Base-by-base conservation (phyloP, 148 eudicot genomes). In the Cornus florida region DNA sequence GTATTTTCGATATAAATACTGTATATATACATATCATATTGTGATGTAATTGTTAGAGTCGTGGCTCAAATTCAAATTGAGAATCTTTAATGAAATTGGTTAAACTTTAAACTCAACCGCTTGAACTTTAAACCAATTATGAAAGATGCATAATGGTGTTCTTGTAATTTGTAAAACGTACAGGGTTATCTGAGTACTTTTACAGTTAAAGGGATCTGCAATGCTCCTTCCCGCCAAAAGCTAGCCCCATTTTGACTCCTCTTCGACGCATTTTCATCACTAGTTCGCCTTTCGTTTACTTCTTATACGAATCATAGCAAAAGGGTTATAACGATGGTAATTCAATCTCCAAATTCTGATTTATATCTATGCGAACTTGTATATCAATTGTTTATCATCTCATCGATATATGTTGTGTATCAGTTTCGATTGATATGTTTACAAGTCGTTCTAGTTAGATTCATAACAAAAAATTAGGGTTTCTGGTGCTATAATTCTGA, bases 201-300 rank as follows among this genome's bases (percentile, higher is more conserved):
- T 60, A 14, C 65, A 19, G 19, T 48, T 7, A 57, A 57, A 19
- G 4, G 19, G 8, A 28, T 6, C 22, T 19, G 3, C 5, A 28
- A 74, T 57, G 32, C 4, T 0, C 8, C 23, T 66, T 72, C 76
- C 82, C 82, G 77, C 82, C 77, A 48, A 79, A 73, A 66, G 38
- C 20, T 2, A 19, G 38, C 41, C 38, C 17, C 43, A 65, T 43
- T 66, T 20, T 33, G 71, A 73, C 24, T 20, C 76, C 8, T 72
- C 73, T 69, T 67, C 28, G n/a, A 50, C 73, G 66, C 77, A 50
- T 38, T 31, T 68, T 48, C 73, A 10, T 62, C 70, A 2, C 71
- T n/a, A 33, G 19, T 46, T 39, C 16, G 31, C 31, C 73, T 19
- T 23, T 28, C 31, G 59, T 53, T 60, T 13, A 31, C 24, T 59